Evolutionary conservation across 2,329 filamentous ascomycete species (phyloP).

Genomic region (Colletotrichum orchidophilum): DNA sequence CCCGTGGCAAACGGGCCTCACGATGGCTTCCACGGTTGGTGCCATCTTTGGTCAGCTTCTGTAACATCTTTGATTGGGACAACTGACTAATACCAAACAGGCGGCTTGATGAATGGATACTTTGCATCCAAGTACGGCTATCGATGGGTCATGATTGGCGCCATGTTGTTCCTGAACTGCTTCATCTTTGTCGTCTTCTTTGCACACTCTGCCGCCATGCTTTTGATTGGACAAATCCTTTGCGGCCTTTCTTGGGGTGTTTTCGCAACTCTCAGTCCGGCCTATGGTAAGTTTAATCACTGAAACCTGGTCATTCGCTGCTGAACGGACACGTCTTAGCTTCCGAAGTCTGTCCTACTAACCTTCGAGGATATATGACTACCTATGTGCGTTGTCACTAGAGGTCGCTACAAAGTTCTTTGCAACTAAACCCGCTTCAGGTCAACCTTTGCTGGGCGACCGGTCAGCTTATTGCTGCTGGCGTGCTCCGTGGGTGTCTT

Average conservation of each 20-base stretch:
- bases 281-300: conserved; percentile 43
- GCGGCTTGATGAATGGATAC: conserved; percentile 52
- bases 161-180: conserved; percentile 41
- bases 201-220: conserved; percentile 50
- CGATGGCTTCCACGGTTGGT: conserved; percentile 51
- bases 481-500: conserved; percentile 49
- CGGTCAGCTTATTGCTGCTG: conserved; percentile 52
- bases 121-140: conserved; percentile 53
- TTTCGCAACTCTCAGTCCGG: conserved; percentile 53
- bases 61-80: conserved; percentile 42
- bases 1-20: conserved; percentile 61
- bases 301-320: conserved; percentile 44
- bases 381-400: conserved; percentile 37
- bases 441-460: conserved; percentile 55
- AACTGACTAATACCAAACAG: conserved; percentile 15
- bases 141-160: conserved; percentile 51
- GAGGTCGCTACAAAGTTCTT: not conserved
- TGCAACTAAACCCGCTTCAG: conserved; percentile 22
- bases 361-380: conserved; percentile 53
- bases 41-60: conserved; percentile 42
- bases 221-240: conserved; percentile 56
- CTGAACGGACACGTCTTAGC: conserved; percentile 45
- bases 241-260: conserved; percentile 57
- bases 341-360: conserved; percentile 52
- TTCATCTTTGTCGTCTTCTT: conserved; percentile 62